A percentile compares a stretch with the other conserved stretches of the same genome.
These are phyloP conservation scores for Ceratocystis cubensis DNA, from an alignment of 2,329 filamentous ascomycete genomes.

Conservation along the genomic window DNA sequence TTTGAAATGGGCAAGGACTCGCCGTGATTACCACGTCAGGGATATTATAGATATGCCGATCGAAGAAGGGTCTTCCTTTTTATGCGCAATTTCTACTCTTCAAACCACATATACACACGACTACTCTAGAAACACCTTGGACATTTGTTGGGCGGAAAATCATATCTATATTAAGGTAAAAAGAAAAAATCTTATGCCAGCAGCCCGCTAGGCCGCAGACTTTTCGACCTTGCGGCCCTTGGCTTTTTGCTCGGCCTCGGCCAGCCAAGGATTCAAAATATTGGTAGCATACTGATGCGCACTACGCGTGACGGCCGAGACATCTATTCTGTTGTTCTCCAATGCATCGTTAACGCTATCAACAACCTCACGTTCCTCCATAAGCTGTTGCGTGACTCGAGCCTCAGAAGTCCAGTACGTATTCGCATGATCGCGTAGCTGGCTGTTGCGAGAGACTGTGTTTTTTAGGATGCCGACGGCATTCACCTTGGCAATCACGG, in stretches of 20 bases:
- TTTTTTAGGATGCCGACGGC: slow-evolving; percentile 69
- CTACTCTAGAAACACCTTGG: neutral
- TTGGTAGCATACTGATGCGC: slow-evolving; percentile 48
- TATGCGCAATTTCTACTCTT: too few species aligned
- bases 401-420: slow-evolving; percentile 75
- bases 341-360: slow-evolving; percentile 58
- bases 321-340: slow-evolving; percentile 46
- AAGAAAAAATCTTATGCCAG: too few species aligned
- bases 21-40: too few species aligned
- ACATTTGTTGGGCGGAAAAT: neutral
- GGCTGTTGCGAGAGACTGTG: slow-evolving; percentile 60
- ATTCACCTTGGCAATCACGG: slow-evolving; percentile 52
- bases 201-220: neutral
- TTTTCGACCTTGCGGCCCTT: neutral
- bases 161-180: neutral
- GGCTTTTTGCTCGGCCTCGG: slow-evolving; percentile 18
- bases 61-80: too few species aligned
- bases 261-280: slow-evolving; percentile 26
- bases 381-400: slow-evolving; percentile 55
- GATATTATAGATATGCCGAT: too few species aligned
- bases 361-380: slow-evolving; percentile 67
- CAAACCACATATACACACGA: too few species aligned
- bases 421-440: slow-evolving; percentile 51
- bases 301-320: slow-evolving; percentile 47
- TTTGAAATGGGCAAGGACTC: neutral